A percentile compares a stretch with the other conserved stretches of the same genome.
These are phyloP conservation scores for Picea engelmannii DNA, from an alignment of 83 land plant species.

Conservation along the genomic window DNA sequence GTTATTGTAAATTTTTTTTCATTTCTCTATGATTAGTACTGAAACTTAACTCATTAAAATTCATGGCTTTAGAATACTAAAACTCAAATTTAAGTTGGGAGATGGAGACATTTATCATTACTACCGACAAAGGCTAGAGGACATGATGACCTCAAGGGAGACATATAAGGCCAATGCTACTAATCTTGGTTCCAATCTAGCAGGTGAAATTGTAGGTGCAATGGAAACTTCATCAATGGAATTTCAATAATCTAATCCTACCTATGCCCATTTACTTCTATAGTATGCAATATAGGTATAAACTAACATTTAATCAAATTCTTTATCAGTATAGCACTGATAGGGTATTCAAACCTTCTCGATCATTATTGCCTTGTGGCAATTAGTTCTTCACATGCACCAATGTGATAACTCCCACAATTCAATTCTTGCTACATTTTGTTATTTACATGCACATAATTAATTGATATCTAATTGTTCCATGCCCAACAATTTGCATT, in stretches of 20 bases:
- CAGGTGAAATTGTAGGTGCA: slow-evolving; percentile 87
- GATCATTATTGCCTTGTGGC: slow-evolving; percentile 31
- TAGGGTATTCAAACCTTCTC: too few relatives aligned
- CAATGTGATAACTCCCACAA: slow-evolving; percentile 34
- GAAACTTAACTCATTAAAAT: neutral
- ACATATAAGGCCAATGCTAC: slow-evolving; percentile 60
- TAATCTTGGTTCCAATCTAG: slow-evolving; percentile 80
- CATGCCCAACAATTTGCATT: slow-evolving; percentile 26
- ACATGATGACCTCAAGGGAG: slow-evolving; percentile 77
- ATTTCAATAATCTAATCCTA: slow-evolving; percentile 47
- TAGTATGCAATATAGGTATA: slow-evolving; percentile 51
- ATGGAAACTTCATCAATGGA: slow-evolving; percentile 87
- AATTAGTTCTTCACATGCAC: slow-evolving; percentile 62
- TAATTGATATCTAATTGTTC: slow-evolving; percentile 20
- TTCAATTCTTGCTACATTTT: neutral
- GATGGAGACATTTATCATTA: slow-evolving; percentile 78
- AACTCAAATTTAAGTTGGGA: slow-evolving; percentile 56
- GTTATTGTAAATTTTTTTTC: too few relatives aligned
- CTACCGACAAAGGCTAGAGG: slow-evolving; percentile 88
- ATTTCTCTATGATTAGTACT: neutral
- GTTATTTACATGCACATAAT: neutral
- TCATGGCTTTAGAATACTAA: neutral
- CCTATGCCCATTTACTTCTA: slow-evolving; percentile 62
- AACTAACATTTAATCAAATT: too few relatives aligned
- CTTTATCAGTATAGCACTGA: too few relatives aligned